Conservation (phyloP, 345 rosid species). For the Linum usitatissimum region DNA sequence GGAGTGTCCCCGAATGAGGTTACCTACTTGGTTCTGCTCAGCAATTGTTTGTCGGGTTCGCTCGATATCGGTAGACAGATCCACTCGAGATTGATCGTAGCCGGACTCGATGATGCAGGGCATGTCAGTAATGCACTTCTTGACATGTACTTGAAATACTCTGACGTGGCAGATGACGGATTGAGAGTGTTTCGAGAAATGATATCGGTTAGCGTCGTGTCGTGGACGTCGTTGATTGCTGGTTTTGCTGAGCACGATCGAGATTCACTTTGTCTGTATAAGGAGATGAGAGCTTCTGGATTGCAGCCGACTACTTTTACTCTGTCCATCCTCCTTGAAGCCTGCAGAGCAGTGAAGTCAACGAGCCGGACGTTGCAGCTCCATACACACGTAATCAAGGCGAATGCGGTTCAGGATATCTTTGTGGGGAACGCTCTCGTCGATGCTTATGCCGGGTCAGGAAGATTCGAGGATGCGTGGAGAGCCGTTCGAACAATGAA, state of each 20-base stretch:
- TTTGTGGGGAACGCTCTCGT: conserved; percentile 48
- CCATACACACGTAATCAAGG: conserved; percentile 44
- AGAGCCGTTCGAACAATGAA: conserved; percentile 31
- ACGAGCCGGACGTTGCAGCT: conserved; percentile 24
- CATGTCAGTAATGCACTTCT: conserved; percentile 56
- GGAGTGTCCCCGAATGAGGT: conserved; percentile 37
- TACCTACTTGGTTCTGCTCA: conserved; percentile 33
- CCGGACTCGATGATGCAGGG: conserved; percentile 35
- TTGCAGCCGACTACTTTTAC: conserved; percentile 47
- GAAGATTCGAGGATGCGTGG: conserved; percentile 39
- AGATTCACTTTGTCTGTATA: conserved; percentile 31
- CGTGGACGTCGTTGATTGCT: conserved; percentile 64
- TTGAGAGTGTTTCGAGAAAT: conserved; percentile 35
- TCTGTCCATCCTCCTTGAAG: conserved; percentile 35
- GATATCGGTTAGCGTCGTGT: conserved; percentile 38
- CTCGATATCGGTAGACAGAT: conserved; percentile 47
- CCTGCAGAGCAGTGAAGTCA: no score
- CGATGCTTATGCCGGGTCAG: conserved; percentile 45
- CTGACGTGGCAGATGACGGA: conserved; percentile 27
- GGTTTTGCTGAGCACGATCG: conserved; percentile 43
- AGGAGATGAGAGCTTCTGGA: conserved; percentile 40
- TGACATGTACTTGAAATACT: conserved; percentile 64
- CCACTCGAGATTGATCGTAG: conserved; percentile 36
- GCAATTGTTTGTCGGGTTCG: conserved; percentile 29
- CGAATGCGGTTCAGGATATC: conserved; percentile 18